Conservation (phyloP, 805 yeast species). For the Cyberlindnera petersonii region DNA sequence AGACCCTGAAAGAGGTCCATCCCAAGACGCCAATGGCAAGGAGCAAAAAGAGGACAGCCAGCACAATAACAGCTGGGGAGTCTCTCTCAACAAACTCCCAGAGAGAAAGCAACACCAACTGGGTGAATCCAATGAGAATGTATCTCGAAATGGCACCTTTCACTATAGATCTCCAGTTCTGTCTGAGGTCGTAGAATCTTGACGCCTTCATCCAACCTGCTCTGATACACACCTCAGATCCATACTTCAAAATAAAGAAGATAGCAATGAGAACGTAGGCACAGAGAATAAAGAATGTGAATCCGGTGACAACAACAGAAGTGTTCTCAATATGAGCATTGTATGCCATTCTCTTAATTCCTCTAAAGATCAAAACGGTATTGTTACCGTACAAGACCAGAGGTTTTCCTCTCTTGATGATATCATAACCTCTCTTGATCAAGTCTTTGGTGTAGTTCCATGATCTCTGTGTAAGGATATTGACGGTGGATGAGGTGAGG, state of each 20-base stretch:
- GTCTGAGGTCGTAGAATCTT: constrained; percentile 46
- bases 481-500: constrained; percentile 54
- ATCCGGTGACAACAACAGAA: constrained; percentile 79
- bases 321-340: constrained; percentile 76
- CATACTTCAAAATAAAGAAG: constrained; percentile 50
- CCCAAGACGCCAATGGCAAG: constrained; percentile 56
- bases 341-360: constrained; percentile 81
- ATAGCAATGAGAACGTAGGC: constrained; percentile 67
- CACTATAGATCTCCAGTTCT: constrained; percentile 53
- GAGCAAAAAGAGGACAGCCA: constrained; percentile 69
- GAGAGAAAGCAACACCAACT: constrained; percentile 68
- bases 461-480: constrained; percentile 74
- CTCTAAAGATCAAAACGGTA: constrained; percentile 70
- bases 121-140: constrained; percentile 81
- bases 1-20: constrained; percentile 65
- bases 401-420: constrained; percentile 36
- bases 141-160: constrained; percentile 81
- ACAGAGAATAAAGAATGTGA: constrained; percentile 76
- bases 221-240: constrained; percentile 44
- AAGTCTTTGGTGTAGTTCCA: constrained; percentile 26
- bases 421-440: constrained; percentile 28
- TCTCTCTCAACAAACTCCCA: constrained; percentile 85
- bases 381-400: constrained; percentile 45
- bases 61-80: constrained; percentile 83
- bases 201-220: constrained; percentile 47